Percentiles rank a stretch among this genome's conserved stretches.
These are phyloP conservation scores for Monosporascus cannonballus DNA, from an alignment of 2,329 filamentous ascomycete species.

Conservation along the genomic window DNA sequence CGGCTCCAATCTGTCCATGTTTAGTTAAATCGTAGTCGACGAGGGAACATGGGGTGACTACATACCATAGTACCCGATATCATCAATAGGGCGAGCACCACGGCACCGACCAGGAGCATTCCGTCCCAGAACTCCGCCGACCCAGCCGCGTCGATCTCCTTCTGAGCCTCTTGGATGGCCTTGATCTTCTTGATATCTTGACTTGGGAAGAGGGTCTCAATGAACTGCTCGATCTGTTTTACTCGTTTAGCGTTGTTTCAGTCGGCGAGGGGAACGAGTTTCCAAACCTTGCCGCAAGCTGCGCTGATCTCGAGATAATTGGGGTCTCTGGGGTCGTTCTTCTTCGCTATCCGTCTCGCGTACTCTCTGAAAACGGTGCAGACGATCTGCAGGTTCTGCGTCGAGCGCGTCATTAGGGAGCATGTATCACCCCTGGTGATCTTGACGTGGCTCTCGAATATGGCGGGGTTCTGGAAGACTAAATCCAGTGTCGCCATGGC, in stretches of 20 bases:
- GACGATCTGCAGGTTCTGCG: slow-evolving; percentile 77
- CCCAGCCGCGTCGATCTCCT: slow-evolving; percentile 30
- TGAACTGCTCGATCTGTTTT: slow-evolving; percentile 81
- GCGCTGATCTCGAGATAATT: slow-evolving; percentile 90
- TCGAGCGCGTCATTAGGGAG: slow-evolving; percentile 83
- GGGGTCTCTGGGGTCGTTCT: slow-evolving; percentile 90
- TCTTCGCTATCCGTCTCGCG: slow-evolving; percentile 75
- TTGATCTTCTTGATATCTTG: slow-evolving; percentile 63
- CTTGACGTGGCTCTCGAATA: slow-evolving; percentile 87
- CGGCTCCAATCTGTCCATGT: slow-evolving; percentile 58
- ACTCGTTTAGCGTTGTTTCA: neutral
- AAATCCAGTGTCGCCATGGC: slow-evolving; percentile 91
- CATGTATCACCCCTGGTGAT: slow-evolving; percentile 95
- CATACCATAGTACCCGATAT: slow-evolving; percentile 77
- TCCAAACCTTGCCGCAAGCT: slow-evolving; percentile 71
- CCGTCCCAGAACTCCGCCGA: slow-evolving; percentile 49
- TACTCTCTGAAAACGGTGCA: slow-evolving; percentile 80
- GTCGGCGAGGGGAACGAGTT: slow-evolving; percentile 5
- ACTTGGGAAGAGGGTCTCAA: slow-evolving; percentile 84
- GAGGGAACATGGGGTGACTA: slow-evolving; percentile 10
- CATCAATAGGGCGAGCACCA: slow-evolving; percentile 62
- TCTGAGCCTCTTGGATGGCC: slow-evolving; percentile 29
- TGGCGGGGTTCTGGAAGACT: slow-evolving; percentile 82
- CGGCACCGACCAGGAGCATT: slow-evolving; percentile 59
- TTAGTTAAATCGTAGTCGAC: slow-evolving; percentile 9